Conservation (phyloP, 2,329 filamentous ascomycete species). For the Sphaerulina musiva region DNA sequence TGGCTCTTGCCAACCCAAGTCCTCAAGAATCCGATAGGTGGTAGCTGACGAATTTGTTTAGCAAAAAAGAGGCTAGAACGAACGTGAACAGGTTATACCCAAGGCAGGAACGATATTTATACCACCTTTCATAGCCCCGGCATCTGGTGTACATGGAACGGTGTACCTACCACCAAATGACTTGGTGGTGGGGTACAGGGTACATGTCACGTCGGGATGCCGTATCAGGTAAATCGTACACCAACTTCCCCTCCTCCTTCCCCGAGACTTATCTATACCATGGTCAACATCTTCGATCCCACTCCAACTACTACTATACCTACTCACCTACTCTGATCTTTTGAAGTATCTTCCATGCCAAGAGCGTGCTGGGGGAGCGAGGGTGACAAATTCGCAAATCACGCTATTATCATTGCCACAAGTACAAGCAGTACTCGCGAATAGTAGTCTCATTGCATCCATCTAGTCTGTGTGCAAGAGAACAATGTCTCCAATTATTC, state of each 20-base stretch:
- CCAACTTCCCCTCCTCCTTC: too few species aligned
- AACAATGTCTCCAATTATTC: slow-evolving; percentile 8
- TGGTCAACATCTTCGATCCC: too few species aligned
- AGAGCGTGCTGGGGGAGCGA: too few species aligned
- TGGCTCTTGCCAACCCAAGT: slow-evolving; percentile 25
- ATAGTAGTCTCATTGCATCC: not conserved
- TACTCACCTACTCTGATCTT: too few species aligned
- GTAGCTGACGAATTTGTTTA: too few species aligned
- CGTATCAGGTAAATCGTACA: too few species aligned
- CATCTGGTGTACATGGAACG: not conserved
- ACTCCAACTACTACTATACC: too few species aligned
- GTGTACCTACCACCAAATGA: not conserved
- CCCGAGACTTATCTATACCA: too few species aligned
- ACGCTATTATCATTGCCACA: not conserved
- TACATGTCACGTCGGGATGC: too few species aligned
- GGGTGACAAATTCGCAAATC: not conserved
- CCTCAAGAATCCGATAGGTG: slow-evolving; percentile 24
- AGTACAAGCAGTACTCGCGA: not conserved
- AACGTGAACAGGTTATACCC: too few species aligned
- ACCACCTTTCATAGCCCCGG: slow-evolving; percentile 10
- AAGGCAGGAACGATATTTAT: slow-evolving; percentile 17
- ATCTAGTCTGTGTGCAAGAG: not conserved
- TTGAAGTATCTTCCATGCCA: too few species aligned
- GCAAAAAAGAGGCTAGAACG: too few species aligned
- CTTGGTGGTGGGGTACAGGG: not conserved